Evolutionary conservation across 1,284 basidiomycete genomes (phyloP).

Genomic region (Bondarzewia mesenterica): DNA sequence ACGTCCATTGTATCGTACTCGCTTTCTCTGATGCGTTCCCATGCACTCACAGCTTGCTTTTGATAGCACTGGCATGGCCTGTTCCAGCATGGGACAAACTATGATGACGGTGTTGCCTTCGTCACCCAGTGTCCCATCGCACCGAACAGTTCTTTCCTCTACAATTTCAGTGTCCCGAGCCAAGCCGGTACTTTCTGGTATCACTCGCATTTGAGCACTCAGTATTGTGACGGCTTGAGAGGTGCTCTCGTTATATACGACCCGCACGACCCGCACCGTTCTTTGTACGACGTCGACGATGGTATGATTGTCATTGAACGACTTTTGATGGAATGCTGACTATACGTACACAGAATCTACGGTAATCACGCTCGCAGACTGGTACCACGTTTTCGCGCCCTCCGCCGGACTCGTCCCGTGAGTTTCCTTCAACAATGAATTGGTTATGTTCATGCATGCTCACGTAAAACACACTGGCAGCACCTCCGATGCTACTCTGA

Average conservation of each 20-base stretch:
- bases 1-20: constrained; percentile 23
- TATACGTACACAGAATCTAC: constrained; percentile 23
- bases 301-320: constrained; percentile 14
- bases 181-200: constrained; percentile 24
- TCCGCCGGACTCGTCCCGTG: constrained; percentile 5
- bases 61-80: constrained; percentile 30
- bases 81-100: constrained; percentile 18
- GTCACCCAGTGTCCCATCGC: constrained; percentile 47
- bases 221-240: constrained; percentile 35
- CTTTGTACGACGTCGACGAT: constrained; percentile 35
- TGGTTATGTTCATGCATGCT: neutral
- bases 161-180: constrained; percentile 23
- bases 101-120: constrained; percentile 23
- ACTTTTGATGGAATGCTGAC: neutral
- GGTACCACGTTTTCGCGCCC: constrained; percentile 26
- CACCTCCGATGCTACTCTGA: constrained; percentile 28
- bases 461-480: neutral
- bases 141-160: constrained; percentile 36
- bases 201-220: constrained; percentile 22
- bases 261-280: constrained; percentile 27
- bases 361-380: constrained; percentile 28
- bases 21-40: neutral
- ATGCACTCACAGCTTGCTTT: neutral
- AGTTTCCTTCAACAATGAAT: neutral
- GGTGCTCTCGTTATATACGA: constrained; percentile 34